Evolutionary conservation across 371 early-diverging fungal species (phyloP).

Genomic region (Rhizopus delemar): DNA sequence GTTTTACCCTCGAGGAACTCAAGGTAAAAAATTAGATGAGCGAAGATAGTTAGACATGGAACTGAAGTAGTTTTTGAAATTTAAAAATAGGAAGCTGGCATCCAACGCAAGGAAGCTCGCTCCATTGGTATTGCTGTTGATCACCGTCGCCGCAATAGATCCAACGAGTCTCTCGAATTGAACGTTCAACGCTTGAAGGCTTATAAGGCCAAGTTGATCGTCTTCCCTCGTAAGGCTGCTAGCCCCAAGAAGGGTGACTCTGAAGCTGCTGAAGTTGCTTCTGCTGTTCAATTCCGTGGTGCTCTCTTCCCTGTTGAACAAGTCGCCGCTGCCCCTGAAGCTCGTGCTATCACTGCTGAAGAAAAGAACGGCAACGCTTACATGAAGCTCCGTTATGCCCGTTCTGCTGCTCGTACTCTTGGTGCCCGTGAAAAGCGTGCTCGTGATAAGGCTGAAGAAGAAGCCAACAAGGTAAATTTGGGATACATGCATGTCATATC

Average conservation of each 20-base stretch:
- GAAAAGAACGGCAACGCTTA: constrained; percentile 83
- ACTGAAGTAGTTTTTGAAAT: neutral
- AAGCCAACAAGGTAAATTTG: constrained; percentile 69
- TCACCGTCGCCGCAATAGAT: constrained; percentile 96
- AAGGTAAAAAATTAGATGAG: constrained; percentile 63
- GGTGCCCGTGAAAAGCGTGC: constrained; percentile 85
- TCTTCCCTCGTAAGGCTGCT: constrained; percentile 74
- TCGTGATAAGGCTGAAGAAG: constrained; percentile 81
- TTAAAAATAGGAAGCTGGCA: constrained; percentile 80
- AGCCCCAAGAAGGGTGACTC: constrained; percentile 80
- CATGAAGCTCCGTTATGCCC: constrained; percentile 87
- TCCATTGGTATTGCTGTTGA: constrained; percentile 98
- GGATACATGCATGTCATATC: neutral
- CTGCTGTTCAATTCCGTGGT: constrained; percentile 75
- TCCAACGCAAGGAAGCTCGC: constrained; percentile 93
- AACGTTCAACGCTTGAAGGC: constrained; percentile 98
- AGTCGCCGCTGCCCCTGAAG: constrained; percentile 64
- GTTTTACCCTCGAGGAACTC: constrained; percentile 98
- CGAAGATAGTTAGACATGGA: neutral
- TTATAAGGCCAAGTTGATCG: constrained; percentile 90
- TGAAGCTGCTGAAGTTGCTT: constrained; percentile 61
- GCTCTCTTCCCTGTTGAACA: constrained; percentile 76
- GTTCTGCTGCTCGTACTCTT: constrained; percentile 75
- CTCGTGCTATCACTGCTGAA: constrained; percentile 81
- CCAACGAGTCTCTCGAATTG: constrained; percentile 90